Conservation (phyloP, 257 asterid genomes). For the Handroanthus guayacan region DNA sequence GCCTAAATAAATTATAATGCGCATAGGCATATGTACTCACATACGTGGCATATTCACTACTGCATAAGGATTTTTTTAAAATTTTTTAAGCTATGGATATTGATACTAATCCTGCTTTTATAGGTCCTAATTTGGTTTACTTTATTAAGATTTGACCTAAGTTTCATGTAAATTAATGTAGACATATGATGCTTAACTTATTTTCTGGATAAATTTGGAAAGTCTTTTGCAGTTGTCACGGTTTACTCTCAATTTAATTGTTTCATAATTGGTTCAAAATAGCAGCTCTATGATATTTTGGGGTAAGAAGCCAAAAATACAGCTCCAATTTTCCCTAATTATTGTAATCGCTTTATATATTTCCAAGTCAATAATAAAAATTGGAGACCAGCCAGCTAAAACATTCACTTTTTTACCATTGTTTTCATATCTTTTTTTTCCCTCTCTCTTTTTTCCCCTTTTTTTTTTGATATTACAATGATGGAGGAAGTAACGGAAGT, state of each 20-base stretch:
- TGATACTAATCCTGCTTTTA: conserved; percentile 27
- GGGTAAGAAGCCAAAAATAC: neutral
- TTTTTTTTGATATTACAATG: no score
- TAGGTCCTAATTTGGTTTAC: neutral
- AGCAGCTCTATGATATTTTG: neutral
- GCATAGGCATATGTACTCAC: neutral
- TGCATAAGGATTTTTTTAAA: neutral
- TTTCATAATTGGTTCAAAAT: neutral
- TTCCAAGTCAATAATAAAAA: neutral
- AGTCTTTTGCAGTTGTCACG: neutral
- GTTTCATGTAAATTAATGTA: conserved; percentile 5
- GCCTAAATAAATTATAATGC: neutral
- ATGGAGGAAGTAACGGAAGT: no score
- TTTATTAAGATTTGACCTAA: conserved; percentile 6
- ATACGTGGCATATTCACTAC: conserved; percentile 32
- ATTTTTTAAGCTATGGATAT: conserved; percentile 15
- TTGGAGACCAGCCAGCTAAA: neutral
- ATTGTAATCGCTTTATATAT: neutral
- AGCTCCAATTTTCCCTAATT: neutral
- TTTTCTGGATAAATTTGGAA: conserved; percentile 13
- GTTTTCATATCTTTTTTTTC: no score
- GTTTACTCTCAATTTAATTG: neutral
- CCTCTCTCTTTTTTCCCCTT: no score
- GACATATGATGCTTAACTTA: neutral
- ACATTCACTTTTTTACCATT: neutral